Evolutionary conservation across 2,329 filamentous ascomycete genomes (phyloP), one percentile per base, ranked within the genome.

Genomic region (Fusarium armeniacum): DNA sequence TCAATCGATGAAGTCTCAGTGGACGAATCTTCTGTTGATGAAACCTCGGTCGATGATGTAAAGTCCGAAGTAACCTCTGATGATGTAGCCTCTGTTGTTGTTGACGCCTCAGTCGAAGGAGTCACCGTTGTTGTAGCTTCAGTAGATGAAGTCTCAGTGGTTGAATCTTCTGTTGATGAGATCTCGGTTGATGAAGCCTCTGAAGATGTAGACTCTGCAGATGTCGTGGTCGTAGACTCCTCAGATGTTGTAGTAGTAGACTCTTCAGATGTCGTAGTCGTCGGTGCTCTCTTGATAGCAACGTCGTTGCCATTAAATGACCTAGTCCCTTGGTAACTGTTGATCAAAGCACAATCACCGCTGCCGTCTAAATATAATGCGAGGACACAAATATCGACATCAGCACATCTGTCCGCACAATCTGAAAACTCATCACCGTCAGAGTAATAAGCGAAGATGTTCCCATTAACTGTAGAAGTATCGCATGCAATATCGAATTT

Each of bases 331-430:
- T 4, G 0, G 18, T 50, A 36, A 26, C 0, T 11, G 8, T 35
- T 4, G 22, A 50, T 50, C 46, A 50, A 35, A 26, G 46, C 46
- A 50, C 46, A 50, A 16, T 50, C 46, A 6, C 46, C 32, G 11
- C 46, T 50, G 4, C 20, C 20, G 0, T 0, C 1, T 1, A 50
- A 4, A 18, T 6, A 50, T 5, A 50, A 36, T 4, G 46, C 46
- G n/a, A 4, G 16, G 10, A 15, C 9, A 33, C 46, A 50, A 15
- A 1, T n/a, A 3, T 6, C 16, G 7, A 5, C 16, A 15, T 0
- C 3, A 36, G 36, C 46, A 16, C 46, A 50, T 35, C 32, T 50
- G 4, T 36, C 22, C 22, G 26, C 46, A n/a, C 46, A 50, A n/a
- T 50, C 46, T n/a, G n/a, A 16, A 11, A 36, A 50, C 11, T n/a